Percentiles rank a stretch among this genome's conserved stretches.
Conservation (phyloP, 441 rosid genomes). For the Eutrema salsugineum region DNA sequence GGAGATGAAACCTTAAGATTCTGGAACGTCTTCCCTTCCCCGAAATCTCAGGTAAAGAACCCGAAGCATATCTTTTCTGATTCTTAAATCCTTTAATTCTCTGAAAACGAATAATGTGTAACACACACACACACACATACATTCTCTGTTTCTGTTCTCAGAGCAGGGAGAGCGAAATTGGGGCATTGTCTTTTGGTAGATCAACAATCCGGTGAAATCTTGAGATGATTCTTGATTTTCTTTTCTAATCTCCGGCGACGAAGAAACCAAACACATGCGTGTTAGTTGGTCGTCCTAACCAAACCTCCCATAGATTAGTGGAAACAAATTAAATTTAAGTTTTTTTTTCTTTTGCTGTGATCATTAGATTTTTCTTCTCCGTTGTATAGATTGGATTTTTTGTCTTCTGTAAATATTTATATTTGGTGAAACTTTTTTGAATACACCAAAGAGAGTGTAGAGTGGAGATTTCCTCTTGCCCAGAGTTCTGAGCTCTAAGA, state of each 20-base stretch:
- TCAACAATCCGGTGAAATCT: conserved; percentile 57
- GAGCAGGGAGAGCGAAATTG: conserved; percentile 77
- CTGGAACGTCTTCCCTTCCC: conserved; percentile 93
- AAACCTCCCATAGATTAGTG: background rate
- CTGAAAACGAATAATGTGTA: background rate
- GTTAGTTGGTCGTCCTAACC: background rate
- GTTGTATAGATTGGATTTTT: conserved; percentile 3
- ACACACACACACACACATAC: background rate
- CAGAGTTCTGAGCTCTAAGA: background rate
- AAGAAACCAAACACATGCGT: background rate
- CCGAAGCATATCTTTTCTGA: background rate
- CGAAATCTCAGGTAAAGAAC: conserved; percentile 66
- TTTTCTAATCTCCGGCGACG: background rate
- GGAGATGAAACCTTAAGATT: conserved; percentile 92
- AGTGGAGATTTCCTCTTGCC: background rate
- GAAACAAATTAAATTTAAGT: background rate
- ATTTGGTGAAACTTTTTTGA: background rate
- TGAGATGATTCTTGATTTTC: background rate
- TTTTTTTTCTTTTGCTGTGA: background rate
- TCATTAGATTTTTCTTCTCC: background rate
- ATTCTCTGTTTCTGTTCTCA: conserved; percentile 32
- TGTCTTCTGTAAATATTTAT: background rate
- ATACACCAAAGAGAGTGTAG: background rate
- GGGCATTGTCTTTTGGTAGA: conserved; percentile 74
- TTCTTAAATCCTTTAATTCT: background rate